Conservation (phyloP, 768 basidiomycete genomes). For the Psilocybe azurescens region DNA sequence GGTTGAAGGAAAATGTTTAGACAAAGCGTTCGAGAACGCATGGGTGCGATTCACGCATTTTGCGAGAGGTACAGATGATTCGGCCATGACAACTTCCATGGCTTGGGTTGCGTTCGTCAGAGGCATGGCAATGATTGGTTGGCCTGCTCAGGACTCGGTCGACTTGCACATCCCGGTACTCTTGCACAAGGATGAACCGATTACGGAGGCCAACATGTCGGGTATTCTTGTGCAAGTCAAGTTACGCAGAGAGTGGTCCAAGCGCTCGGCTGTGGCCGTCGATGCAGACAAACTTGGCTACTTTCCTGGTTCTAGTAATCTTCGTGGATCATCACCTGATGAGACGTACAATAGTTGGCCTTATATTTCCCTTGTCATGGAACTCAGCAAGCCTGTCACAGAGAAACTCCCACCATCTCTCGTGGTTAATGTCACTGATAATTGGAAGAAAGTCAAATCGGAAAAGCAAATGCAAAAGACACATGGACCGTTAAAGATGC, state of each 20-base stretch:
- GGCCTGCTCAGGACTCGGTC: no score
- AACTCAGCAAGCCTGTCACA: slow-evolving; percentile 7
- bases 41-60: slow-evolving; percentile 12
- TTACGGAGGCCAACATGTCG: no score
- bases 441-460: not conserved
- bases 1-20: not conserved
- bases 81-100: slow-evolving; percentile 18
- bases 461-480: not conserved
- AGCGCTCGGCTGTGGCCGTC: not conserved
- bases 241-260: not conserved
- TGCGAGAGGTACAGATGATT: slow-evolving; percentile 26
- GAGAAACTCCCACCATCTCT: not conserved
- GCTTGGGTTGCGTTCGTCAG: slow-evolving; percentile 7
- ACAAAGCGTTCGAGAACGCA: slow-evolving; percentile 35
- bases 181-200: no score
- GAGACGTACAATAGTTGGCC: slow-evolving; percentile 3
- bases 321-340: not conserved
- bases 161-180: no score
- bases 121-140: no score
- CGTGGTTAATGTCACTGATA: slow-evolving; percentile 1
- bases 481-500: not conserved
- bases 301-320: not conserved
- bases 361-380: slow-evolving; percentile 20
- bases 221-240: no score
- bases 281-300: not conserved